Evolutionary conservation across 2,329 filamentous ascomycete genomes (phyloP), one percentile per base, ranked within the genome.

Genomic region (Xylariaceae sp.): DNA sequence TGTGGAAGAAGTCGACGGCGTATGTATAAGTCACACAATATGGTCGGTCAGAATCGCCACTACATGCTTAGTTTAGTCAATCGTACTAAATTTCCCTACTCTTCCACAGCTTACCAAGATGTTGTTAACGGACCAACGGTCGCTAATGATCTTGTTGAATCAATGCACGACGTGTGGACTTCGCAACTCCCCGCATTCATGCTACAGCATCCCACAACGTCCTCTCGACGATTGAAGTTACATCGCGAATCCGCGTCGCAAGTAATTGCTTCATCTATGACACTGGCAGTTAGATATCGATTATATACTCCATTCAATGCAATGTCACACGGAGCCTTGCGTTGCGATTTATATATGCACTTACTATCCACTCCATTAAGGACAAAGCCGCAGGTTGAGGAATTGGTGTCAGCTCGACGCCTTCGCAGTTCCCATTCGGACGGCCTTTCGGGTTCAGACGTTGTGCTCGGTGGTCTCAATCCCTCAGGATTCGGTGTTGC

Each of bases 11-110:
- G 48, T 57, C 57, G 2, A 53, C 60, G 39, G 61, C 51, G 47
- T 67, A 67, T 12, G 62, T 50, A 44, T 64, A 65, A 9, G 63
- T 67, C 38, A 66, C 59, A 53, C 65, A 67, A 49, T 54, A 58
- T 9, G 65, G 64, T 1, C 48, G 57, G n/a, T 50, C 49, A 17
- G 57, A 52, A 11, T 62, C 47, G 36, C 53, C 48, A 45, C 63
- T 66, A 45, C 44, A 42, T 44, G n/a, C 48, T 3, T 5, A 14
- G 13, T 38, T 38, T 10, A 38, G 9, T 28, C 10, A 18, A 41
- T 44, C 19, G 17, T 18, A 44, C 33, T 47, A 22, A 16, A 4
- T 28, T 28, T 7, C 22, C 22, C 7, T 7, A 4, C 4, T 28
- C 22, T 28, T 28, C 4, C 22, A 28, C 40, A 31, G 14, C 62